Evolutionary conservation across 305 asterid species (phyloP), one percentile per base, ranked within the genome.

Genomic region (Salvia sclarea): DNA sequence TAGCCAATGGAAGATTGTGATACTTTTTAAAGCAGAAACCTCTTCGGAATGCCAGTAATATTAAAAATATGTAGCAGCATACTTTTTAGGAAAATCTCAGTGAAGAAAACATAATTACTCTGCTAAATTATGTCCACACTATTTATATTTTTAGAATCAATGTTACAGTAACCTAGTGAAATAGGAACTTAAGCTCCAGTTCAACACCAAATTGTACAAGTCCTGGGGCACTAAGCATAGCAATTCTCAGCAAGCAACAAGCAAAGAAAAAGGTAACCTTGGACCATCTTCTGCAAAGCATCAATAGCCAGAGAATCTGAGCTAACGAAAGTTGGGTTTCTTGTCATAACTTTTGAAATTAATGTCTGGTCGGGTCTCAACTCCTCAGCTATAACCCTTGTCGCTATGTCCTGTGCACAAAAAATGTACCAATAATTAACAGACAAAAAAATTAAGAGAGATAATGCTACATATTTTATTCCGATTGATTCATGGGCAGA

Each of bases 201-300:
- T 66, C 50, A 70, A 4, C 17, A 43, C 54, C 43, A 66, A 21
- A 69, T 30, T 43, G 66, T 11, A 68, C 57, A 13, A n/a, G 22
- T 33, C 45, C 60, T 41, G 18, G 53, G 28, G 13, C 64, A 64
- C 53, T 43, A 63, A 25, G 72, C 61, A 78, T 8, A 64, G 50
- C 57, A 55, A 66, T 4, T 45, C 17, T 33, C 11, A 33, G n/a
- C n/a, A 75, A 72, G 70, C 33, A 61, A 61, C 25, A 50, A 49
- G 35, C 61, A 91, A 84, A 73, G 60, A 40, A 63, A 64, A 75
- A 61, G 67, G 35, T 45, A 72, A 92, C 98, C 98, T 90, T 89
- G 97, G 73, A 94, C 96, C 97, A 94, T 94, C 88, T 87, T 93
- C 83, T 87, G 97, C 86, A 94, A 85, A 76, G 98, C 98, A 35